Base-by-base conservation (phyloP, 768 basidiomycete species). In the Mycena galopus region DNA sequence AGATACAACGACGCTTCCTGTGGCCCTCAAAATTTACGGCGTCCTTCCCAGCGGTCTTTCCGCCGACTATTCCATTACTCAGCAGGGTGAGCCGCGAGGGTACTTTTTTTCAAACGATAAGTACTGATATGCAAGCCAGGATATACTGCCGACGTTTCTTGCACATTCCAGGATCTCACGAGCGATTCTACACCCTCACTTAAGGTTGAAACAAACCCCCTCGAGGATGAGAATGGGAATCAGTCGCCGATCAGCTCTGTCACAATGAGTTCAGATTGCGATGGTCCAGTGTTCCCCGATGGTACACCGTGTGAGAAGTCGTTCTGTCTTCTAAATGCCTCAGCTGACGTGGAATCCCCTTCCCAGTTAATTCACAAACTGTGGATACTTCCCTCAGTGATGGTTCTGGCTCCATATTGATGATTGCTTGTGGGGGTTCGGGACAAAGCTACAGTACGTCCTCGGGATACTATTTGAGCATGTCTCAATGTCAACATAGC, bases 361-460 rank as follows among this genome's bases (percentile, higher is more conserved):
- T 53, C 51, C 16, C 51, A 53, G 51, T 53, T 29, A 53, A 53
- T 53, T 53, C n/a, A 53, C 51, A 53, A 27, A 27, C 51, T 53
- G 51, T 53, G 51, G 51, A 53, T 27, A 29, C 51, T 8, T 27
- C 14, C 16, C 51, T 53, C 4, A 27, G 14, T 9, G 11, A 27
- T 53, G 25, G 27, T 10, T 53, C 51, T 53, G 51, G 51, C 27
- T 29, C 9, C 51, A 16, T 53, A 53, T 53, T 29, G 27, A 53
- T 53, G 51, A 16, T 53, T 53, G 51, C 25, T 12, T 53, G 51
- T 53, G 51, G 51, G 2, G 51, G 25, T 53, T 53, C 51, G 25
- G 51, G 51, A 53, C 25, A 29, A 53, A 53, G 51, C 51, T 53
- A 53, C 51, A 53, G 51, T 53, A 29, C 51, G 51, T 53, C 51